Evolutionary conservation across 768 basidiomycete genomes (phyloP), one percentile per base, ranked within the genome.

Genomic region (Calocera viscosa): DNA sequence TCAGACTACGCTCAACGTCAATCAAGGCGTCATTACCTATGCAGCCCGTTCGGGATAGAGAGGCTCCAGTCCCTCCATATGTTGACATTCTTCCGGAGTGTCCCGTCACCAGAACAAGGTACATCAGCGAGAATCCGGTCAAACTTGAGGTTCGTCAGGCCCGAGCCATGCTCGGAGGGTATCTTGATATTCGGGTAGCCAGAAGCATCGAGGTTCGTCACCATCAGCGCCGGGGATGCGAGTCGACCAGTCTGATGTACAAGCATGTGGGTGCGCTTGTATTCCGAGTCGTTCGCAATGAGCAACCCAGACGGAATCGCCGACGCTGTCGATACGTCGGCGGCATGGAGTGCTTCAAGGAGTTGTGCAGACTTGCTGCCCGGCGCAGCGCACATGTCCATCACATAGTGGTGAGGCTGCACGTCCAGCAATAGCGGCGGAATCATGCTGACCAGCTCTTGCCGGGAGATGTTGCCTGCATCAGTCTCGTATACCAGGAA

Each of bases 401-500:
- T 86, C 22, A 91, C 89, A 85, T 90, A 67, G 41, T 98, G 95
- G 74, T 96, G 89, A 0, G 96, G 91, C 72, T 91, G 81, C n/a
- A 98, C 91, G 66, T 93, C 90, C 35, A 99, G 83, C 71, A 98
- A 86, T 1, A 99, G 82, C 0, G 96, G 95, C 3, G 96, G 96
- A n/a, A 99, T 80, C 96, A 99, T 99, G 74, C 92, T 95, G 67
- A 99, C 96, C 19, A 92, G 94, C 76, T 99, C 96, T 76, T 97
- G 94, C 24, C 96, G 81, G 12, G 93, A 95, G 60, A 98, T 82
- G 72, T 99, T 99, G 60, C 96, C 94, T 92, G 94, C 91, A 79
- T 98, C 96, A 0, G 96, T 98, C 78, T 99, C 96, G 70, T 92
- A 94, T 0, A 99, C 95, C 32, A 99, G 80, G 78, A 98, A 98